Conservation (phyloP, 345 rosid species). For the Conringia planisiliqua region DNA sequence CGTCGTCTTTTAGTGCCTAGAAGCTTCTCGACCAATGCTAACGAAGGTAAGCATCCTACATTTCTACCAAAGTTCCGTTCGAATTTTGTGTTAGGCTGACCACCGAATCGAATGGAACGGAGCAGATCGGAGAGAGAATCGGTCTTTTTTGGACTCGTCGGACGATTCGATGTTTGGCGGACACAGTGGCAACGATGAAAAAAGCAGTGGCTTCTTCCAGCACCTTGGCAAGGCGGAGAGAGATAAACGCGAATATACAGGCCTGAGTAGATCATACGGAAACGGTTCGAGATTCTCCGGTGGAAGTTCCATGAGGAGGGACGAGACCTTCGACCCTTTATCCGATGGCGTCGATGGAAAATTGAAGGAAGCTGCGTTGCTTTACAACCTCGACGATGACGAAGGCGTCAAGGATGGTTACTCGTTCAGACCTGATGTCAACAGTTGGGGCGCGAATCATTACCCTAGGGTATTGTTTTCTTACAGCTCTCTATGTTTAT, state of each 20-base stretch:
- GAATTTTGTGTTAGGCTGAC: background rate
- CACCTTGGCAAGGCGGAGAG: conserved; percentile 38
- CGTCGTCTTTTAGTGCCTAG: conserved; percentile 24
- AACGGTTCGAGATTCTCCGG: background rate
- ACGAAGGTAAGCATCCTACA: conserved; percentile 31
- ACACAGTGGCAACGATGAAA: conserved; percentile 15
- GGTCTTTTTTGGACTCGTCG: conserved; percentile 27
- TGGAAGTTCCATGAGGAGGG: background rate
- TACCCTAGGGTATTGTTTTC: conserved; percentile 39
- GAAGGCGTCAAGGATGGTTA: conserved; percentile 25
- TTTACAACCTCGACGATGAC: conserved; percentile 38
- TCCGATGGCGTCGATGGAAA: conserved; percentile 51
- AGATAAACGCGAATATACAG: conserved; percentile 23
- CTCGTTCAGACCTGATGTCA: conserved; percentile 44
- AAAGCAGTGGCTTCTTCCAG: conserved; percentile 30
- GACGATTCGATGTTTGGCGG: conserved; percentile 47
- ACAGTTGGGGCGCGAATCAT: conserved; percentile 20
- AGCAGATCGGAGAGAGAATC: background rate
- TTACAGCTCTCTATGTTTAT: background rate
- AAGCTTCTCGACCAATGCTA: conserved; percentile 34
- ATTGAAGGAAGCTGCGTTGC: conserved; percentile 43
- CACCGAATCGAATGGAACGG: conserved; percentile 11
- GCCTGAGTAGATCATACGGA: background rate
- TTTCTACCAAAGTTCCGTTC: background rate
- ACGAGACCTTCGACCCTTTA: conserved; percentile 29